These are phyloP conservation scores for Trametes meyenii DNA, from an alignment of 768 basidiomycete species.

Conservation along the genomic window DNA sequence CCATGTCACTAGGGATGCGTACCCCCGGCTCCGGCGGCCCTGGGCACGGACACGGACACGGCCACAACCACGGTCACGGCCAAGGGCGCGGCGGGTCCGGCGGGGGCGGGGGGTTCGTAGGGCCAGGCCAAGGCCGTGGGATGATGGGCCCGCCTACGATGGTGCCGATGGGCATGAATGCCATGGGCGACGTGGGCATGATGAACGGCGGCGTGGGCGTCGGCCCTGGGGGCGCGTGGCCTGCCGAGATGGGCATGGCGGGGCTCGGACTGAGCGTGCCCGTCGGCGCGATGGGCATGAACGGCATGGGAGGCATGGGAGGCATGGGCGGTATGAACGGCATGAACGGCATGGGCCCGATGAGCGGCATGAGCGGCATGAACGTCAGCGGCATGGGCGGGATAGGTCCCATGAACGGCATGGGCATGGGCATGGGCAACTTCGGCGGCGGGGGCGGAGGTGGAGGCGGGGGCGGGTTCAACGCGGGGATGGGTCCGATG, in stretches of 20 bases:
- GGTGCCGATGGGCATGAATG: conserved; percentile 44
- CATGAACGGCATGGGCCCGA: no score
- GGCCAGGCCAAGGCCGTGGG: conserved; percentile 11
- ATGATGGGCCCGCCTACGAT: conserved; percentile 41
- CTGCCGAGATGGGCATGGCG: conserved; percentile 25
- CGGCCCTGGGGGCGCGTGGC: conserved; percentile 12
- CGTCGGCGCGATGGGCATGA: conserved; percentile 4
- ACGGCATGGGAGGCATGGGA: neutral
- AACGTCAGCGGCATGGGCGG: no score
- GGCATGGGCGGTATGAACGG: no score
- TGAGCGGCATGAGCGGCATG: no score
- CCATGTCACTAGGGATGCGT: no score
- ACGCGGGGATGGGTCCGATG: conserved; percentile 33
- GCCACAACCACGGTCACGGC: neutral
- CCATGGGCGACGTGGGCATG: conserved; percentile 33
- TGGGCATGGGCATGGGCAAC: conserved; percentile 38
- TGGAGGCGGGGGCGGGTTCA: conserved; percentile 23
- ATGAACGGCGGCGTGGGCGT: neutral
- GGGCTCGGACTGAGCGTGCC: conserved; percentile 12
- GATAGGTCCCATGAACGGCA: neutral
- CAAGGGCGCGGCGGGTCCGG: conserved; percentile 11
- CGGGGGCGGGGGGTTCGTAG: conserved; percentile 24
- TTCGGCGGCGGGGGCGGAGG: conserved; percentile 22
- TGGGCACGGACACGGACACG: conserved; percentile 32
- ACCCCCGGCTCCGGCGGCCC: conserved; percentile 15